Conservation (phyloP, 768 basidiomycete species). For the Collybia mongolica region DNA sequence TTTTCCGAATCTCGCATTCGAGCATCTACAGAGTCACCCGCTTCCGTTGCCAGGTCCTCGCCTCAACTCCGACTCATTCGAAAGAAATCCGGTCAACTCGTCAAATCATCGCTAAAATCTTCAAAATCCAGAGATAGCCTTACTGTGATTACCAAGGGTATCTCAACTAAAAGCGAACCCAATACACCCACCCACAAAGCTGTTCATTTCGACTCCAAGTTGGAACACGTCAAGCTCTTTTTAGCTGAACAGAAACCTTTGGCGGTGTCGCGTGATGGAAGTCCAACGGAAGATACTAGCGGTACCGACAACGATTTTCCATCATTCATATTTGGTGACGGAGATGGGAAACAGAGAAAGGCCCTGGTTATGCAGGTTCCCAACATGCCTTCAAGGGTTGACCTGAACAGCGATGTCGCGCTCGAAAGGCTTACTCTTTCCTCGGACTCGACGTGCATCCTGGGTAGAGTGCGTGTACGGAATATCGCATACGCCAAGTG, state of each 20-base stretch:
- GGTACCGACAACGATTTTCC: constrained; percentile 80
- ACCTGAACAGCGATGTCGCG: constrained; percentile 42
- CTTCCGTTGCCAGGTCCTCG: constrained; percentile 21
- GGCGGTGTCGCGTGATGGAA: constrained; percentile 89
- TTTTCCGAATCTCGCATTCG: constrained; percentile 30
- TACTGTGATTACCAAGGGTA: constrained; percentile 48
- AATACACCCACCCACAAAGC: constrained; percentile 79
- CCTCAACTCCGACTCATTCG: constrained; percentile 55
- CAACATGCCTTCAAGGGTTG: constrained; percentile 58
- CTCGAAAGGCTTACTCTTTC: constrained; percentile 57
- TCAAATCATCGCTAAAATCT: constrained; percentile 88
- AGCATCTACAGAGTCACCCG: constrained; percentile 17
- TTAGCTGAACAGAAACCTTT: constrained; percentile 92
- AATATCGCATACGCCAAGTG: constrained; percentile 89
- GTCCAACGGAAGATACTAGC: constrained; percentile 80
- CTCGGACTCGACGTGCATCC: constrained; percentile 50
- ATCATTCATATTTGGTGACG: constrained; percentile 57
- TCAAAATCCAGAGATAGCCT: constrained; percentile 52
- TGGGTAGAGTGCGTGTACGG: constrained; percentile 75
- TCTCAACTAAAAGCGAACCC: constrained; percentile 71
- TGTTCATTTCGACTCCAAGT: constrained; percentile 89
- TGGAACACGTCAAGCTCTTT: constrained; percentile 95
- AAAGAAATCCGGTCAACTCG: constrained; percentile 93
- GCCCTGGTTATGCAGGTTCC: constrained; percentile 59
- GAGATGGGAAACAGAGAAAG: constrained; percentile 28